phyloP scores from a whole-genome alignment of 495 filamentous ascomycete species.

The Acidiella bohemica region DNA sequence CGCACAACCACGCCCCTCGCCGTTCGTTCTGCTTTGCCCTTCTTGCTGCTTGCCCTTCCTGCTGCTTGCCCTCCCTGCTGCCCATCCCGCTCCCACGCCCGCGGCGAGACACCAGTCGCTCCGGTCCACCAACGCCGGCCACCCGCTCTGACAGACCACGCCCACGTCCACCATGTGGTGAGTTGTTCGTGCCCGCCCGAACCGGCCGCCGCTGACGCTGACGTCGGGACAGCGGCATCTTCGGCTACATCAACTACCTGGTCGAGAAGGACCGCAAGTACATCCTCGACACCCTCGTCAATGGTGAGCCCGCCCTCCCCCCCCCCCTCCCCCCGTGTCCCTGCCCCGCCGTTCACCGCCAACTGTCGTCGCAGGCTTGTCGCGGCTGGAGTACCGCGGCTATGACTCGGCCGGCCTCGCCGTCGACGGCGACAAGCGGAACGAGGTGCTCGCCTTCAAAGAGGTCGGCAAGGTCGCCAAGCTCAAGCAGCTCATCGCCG shows the following conservation, averaged over 20 bases:
- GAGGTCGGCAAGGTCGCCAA: conserved; percentile 98
- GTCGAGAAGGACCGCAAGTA: conserved; percentile 93
- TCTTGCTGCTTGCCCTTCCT: neutral
- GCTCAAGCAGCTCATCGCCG: conserved; percentile 80
- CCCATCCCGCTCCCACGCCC: neutral
- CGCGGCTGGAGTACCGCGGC: conserved; percentile 84
- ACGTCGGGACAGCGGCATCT: conserved; percentile 64
- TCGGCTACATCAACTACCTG: conserved; percentile 88
- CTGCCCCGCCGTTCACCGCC: neutral
- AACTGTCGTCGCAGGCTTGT: conserved; percentile 47
- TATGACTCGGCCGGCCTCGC: conserved; percentile 96
- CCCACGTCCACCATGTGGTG: conserved; percentile 7
- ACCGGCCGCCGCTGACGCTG: neutral
- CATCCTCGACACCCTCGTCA: conserved; percentile 90
- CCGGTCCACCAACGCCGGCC: neutral
- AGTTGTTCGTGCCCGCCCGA: neutral
- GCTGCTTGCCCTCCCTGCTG: neutral
- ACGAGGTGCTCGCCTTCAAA: conserved; percentile 93
- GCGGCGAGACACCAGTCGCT: neutral
- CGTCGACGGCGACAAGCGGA: conserved; percentile 96
- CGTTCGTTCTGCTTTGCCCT: too few relatives aligned
- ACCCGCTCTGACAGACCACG: neutral
- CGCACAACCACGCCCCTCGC: too few relatives aligned
- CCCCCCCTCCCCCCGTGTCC: neutral
- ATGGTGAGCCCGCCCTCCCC: conserved; percentile 46